Evolutionary conservation across 164 flowering plant genomes (phyloP), one percentile per base, ranked within the genome.

Genomic region (Aristolochia californica): DNA sequence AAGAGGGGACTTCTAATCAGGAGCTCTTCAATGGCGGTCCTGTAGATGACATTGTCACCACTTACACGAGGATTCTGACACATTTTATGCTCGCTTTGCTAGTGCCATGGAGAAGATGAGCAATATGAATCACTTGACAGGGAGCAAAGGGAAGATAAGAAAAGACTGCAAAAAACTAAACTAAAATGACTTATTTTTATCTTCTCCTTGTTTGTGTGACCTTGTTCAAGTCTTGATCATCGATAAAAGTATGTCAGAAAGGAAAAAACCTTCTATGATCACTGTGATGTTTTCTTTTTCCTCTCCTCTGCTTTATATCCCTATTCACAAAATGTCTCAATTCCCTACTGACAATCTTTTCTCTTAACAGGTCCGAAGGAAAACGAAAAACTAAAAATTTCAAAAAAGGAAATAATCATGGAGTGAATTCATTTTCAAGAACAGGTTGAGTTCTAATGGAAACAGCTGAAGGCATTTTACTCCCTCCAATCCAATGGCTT

Each of bases 381-480:
- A 52, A 24, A 52, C 10, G 8, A 23, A 24, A 25, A 5, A 52
- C 7, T 7, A 13, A 52, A 24, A 23, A 52, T 8, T 21, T 16
- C 17, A 24, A 13, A 52, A 18, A 48, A 5, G 51, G 21, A 18
- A 22, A 48, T 48, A n/a, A 18, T 70, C 63, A 80, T 60, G 78
- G 85, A 72, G 64, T 64, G 68, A 63, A 60, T 13, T 58, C 62
- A 62, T 72, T 71, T 52, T 85, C 91, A 66, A 78, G 74, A 17
- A 61, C 58, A 13, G 93, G 88, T 61, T 77, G 81, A 0, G 91
- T 85, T 72, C 91, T 79, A 13, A 68, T 66, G 51, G 71, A 68
- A 18, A 74, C 61, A 23, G 87, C 97, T 22, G 78, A 66, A 45
- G 91, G 94, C 83, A 88, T 68, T 71, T 62, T 84, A 54, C 83